These are phyloP conservation scores for Claviceps citrina DNA, from an alignment of 2,329 filamentous ascomycete genomes.

Conservation along the genomic window DNA sequence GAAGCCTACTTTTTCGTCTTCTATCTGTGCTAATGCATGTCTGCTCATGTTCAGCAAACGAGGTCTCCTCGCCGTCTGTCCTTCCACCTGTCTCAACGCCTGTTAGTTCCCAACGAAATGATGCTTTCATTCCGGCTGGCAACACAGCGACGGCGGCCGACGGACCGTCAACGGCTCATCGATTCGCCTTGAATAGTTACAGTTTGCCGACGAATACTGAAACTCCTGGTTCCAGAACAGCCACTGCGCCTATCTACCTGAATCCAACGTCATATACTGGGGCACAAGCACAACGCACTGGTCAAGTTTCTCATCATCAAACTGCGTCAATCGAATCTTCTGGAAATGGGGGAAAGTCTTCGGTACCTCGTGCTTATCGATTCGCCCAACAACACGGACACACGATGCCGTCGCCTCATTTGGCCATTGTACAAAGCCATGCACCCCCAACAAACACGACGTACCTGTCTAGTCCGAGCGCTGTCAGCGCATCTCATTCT, in stretches of 20 bases:
- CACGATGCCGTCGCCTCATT: not conserved
- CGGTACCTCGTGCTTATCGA: not conserved
- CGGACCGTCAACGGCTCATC: not conserved
- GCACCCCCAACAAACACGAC: not conserved
- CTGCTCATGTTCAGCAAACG: not conserved
- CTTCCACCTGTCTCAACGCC: not conserved
- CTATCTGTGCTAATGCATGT: not conserved
- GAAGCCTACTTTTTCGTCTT: too few relatives aligned
- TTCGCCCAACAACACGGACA: not conserved
- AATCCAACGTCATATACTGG: not conserved
- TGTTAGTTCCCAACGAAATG: not conserved
- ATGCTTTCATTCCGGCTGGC: not conserved
- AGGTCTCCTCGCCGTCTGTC: not conserved
- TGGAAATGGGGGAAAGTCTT: not conserved
- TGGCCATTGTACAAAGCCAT: not conserved
- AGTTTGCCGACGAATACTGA: not conserved
- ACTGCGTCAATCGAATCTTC: not conserved
- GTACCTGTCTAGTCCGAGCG: not conserved
- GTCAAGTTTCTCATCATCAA: not conserved
- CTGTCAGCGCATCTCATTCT: not conserved
- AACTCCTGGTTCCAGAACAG: not conserved
- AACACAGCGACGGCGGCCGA: not conserved
- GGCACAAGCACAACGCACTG: not conserved
- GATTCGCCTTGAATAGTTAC: not conserved
- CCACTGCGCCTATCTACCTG: not conserved